Conservation (phyloP, 2,329 filamentous ascomycete genomes). For the Aspergillus eucalypticola region DNA sequence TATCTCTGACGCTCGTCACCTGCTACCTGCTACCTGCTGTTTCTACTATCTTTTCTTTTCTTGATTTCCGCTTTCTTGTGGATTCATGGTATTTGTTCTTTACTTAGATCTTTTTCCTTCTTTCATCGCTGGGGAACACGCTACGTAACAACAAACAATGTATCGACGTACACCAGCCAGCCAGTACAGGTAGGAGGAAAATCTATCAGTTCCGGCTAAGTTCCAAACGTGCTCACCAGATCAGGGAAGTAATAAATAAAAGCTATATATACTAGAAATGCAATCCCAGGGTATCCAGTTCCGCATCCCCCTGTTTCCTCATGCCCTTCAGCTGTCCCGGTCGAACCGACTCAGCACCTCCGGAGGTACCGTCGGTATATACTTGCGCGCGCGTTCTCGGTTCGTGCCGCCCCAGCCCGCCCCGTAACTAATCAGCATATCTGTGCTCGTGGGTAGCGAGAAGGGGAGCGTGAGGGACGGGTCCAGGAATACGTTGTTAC, state of each 20-base stretch:
- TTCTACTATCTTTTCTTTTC: no score
- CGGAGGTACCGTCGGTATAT: slow-evolving; percentile 90
- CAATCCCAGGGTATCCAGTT: slow-evolving; percentile 4
- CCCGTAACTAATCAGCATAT: slow-evolving; percentile 95
- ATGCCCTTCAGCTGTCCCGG: slow-evolving; percentile 36
- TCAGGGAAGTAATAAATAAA: neutral
- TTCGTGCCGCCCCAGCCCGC: slow-evolving; percentile 93
- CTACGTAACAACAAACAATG: neutral
- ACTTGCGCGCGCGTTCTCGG: slow-evolving; percentile 86
- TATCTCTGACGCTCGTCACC: no score
- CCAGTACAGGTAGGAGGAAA: neutral
- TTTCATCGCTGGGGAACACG: no score
- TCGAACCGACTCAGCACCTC: slow-evolving; percentile 92
- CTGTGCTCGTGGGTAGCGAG: slow-evolving; percentile 89
- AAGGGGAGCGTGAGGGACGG: slow-evolving; percentile 93
- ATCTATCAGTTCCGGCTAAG: neutral
- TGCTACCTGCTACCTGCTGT: no score
- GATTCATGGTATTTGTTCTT: neutral
- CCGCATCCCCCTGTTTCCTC: neutral
- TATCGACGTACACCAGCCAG: neutral
- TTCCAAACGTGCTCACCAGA: neutral
- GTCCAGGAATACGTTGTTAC: slow-evolving; percentile 67
- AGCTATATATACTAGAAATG: slow-evolving; percentile 13
- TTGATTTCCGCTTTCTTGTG: neutral
- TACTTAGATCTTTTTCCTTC: no score